Conservation (phyloP, 441 rosid species). For the Arabidopsis hybrid region DNA sequence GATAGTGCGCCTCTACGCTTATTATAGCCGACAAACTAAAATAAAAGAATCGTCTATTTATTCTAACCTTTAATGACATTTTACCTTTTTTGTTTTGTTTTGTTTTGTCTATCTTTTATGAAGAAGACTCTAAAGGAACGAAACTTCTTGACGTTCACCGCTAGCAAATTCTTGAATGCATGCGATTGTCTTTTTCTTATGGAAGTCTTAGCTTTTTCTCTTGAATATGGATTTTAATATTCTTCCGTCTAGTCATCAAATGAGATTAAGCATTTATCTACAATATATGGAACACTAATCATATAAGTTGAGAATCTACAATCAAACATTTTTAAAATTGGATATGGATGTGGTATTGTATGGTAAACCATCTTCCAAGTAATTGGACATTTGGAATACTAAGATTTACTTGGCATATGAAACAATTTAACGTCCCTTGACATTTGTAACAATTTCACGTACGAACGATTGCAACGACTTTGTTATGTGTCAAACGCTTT, state of each 20-base stretch:
- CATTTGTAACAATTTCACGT: background rate
- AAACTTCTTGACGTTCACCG: slow-evolving; percentile 2
- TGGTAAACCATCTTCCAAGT: background rate
- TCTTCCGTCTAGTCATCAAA: background rate
- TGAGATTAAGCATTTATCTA: background rate
- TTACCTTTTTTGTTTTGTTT: no score
- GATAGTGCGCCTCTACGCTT: background rate
- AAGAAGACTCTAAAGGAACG: background rate
- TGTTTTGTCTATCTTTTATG: background rate
- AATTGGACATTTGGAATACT: background rate
- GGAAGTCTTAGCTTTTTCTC: background rate
- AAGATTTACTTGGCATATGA: no score
- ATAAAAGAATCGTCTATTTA: background rate
- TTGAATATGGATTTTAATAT: background rate
- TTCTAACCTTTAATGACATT: background rate
- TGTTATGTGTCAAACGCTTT: background rate
- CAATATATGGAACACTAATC: background rate
- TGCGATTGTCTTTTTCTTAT: background rate
- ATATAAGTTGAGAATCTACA: background rate
- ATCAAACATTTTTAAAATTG: background rate
- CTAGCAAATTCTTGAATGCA: background rate
- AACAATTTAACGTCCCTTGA: background rate
- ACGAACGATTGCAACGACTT: background rate
- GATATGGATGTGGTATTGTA: background rate
- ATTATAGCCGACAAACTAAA: slow-evolving; percentile 9